These are phyloP conservation scores for Botrytis fabae DNA, from an alignment of 2,329 filamentous ascomycete genomes.

Conservation along the genomic window DNA sequence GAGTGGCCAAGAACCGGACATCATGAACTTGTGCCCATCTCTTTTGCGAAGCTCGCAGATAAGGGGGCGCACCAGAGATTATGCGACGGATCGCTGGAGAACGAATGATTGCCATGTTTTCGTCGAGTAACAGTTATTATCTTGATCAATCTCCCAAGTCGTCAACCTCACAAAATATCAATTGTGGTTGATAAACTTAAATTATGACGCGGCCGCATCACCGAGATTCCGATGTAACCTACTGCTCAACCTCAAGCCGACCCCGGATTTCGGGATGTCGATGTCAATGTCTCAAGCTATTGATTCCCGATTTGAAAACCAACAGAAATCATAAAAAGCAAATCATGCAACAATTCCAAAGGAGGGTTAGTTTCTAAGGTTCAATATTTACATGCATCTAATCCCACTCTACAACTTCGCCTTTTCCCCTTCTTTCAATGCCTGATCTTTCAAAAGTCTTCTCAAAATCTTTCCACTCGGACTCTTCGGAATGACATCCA, in stretches of 20 bases:
- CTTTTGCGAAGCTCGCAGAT: constrained; percentile 55
- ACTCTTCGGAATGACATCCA: constrained; percentile 69
- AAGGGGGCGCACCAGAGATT: constrained; percentile 37
- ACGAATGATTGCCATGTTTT: constrained; percentile 51
- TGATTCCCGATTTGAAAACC: neutral
- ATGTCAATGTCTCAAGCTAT: neutral
- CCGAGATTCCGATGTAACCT: neutral
- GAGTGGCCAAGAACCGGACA: constrained; percentile 83
- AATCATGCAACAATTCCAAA: neutral
- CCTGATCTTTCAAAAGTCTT: constrained; percentile 48
- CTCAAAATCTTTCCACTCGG: constrained; percentile 55
- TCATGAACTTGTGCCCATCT: constrained; percentile 93
- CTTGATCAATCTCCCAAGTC: neutral
- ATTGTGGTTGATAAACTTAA: neutral
- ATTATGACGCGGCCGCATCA: neutral
- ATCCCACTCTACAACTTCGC: constrained; percentile 26
- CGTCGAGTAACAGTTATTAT: neutral
- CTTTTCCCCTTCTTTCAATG: constrained; percentile 29
- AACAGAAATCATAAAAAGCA: neutral
- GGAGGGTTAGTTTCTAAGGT: neutral
- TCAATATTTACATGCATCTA: neutral
- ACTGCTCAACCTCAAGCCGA: no score
- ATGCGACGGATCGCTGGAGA: constrained; percentile 50
- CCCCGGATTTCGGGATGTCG: neutral
- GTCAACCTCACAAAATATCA: neutral